Conservation (phyloP, 192 early-diverging fungal genomes). For the Entomortierella lignicola region DNA sequence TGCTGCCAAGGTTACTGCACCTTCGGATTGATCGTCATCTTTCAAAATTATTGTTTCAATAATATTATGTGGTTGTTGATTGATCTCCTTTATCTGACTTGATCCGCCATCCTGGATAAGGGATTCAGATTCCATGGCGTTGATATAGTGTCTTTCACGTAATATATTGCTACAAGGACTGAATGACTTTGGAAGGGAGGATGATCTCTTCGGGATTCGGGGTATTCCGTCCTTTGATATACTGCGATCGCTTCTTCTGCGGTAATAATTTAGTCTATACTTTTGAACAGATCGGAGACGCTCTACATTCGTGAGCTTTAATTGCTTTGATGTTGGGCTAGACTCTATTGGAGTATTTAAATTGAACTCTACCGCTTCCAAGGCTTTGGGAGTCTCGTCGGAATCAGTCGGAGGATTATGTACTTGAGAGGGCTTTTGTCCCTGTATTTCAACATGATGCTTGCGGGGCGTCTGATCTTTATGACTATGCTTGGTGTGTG, state of each 20-base stretch:
- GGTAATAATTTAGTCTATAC: background rate
- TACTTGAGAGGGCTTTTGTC: too few relatives aligned
- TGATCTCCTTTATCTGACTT: background rate
- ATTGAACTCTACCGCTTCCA: too few relatives aligned
- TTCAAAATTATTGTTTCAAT: background rate
- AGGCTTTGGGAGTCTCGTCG: background rate
- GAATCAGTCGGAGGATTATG: too few relatives aligned
- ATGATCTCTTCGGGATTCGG: constrained; percentile 13
- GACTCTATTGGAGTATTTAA: background rate
- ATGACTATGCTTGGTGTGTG: background rate
- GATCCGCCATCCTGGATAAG: background rate
- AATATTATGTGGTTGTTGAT: background rate
- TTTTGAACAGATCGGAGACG: background rate
- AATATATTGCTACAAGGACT: background rate
- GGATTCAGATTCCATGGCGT: background rate
- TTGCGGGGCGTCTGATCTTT: background rate
- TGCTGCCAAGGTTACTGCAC: background rate
- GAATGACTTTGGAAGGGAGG: constrained; percentile 13
- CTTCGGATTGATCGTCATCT: background rate
- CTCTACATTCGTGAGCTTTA: background rate
- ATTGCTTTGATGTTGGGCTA: background rate
- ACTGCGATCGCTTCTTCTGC: background rate
- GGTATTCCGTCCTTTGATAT: background rate
- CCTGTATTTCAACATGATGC: too few relatives aligned
- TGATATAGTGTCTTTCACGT: background rate